A percentile compares a stretch with the other conserved stretches of the same genome.
Evolutionary conservation across 2,329 filamentous ascomycete species (phyloP).

Genomic region (Trichoderma koningiopsis): DNA sequence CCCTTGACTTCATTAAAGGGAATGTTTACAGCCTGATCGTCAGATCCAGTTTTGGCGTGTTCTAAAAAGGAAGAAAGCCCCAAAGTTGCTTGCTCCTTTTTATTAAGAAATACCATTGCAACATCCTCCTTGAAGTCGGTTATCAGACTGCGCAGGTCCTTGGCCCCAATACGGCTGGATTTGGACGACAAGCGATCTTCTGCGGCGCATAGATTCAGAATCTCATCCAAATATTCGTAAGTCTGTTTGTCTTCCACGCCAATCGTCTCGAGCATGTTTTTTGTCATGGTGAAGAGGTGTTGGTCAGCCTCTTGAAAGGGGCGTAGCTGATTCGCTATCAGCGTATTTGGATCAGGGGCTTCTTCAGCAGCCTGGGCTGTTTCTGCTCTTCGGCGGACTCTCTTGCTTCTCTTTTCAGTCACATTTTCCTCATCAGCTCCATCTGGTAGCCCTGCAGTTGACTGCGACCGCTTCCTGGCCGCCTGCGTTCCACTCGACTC

Average conservation of each 20-base stretch:
- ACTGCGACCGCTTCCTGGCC: constrained; percentile 64
- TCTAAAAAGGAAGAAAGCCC: constrained; percentile 65
- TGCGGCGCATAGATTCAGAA: constrained; percentile 54
- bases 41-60: constrained; percentile 59
- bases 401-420: constrained; percentile 65
- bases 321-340: constrained; percentile 58
- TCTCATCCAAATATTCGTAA: constrained; percentile 49
- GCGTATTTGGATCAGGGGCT: constrained; percentile 52
- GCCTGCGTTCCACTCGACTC: constrained; percentile 44
- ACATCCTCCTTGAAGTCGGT: constrained; percentile 55
- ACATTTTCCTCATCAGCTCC: constrained; percentile 58
- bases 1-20: constrained; percentile 57
- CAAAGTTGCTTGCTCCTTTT: constrained; percentile 54
- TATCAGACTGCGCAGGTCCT: constrained; percentile 54
- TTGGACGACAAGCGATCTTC: constrained; percentile 54
- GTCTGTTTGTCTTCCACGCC: constrained; percentile 54
- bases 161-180: constrained; percentile 49
- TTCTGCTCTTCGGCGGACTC: constrained; percentile 55
- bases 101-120: constrained; percentile 55
- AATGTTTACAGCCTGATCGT: constrained; percentile 50
- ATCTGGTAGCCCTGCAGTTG: constrained; percentile 60
- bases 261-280: constrained; percentile 57
- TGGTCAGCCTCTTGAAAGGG: constrained; percentile 59
- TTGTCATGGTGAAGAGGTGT: constrained; percentile 57
- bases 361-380: constrained; percentile 60